Base-by-base conservation (phyloP, 2,329 filamentous ascomycete genomes). In the Fusarium sp. region DNA sequence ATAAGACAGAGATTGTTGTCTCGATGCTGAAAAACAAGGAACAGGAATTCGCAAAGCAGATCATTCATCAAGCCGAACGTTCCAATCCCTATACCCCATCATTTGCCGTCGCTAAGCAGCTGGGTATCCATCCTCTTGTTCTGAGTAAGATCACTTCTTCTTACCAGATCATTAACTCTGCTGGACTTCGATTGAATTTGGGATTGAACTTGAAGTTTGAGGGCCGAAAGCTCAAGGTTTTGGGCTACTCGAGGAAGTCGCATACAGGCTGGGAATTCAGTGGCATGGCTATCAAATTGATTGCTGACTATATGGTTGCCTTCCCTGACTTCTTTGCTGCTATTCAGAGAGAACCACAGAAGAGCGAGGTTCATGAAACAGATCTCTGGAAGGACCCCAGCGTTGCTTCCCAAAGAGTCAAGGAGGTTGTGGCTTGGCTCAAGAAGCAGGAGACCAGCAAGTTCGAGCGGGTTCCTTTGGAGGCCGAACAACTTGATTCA, bases 161-260 rank as follows among this genome's bases (percentile, higher is more conserved):
- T 0, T 98, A 97, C 80, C 92, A 91, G 58, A 92, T 99, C 61
- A 89, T 89, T 60, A 87, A 82, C 20, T 89, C 95, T 6, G 93
- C 93, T 61, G 94, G 92, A 25, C 84, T 94, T 62, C 92, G 93
- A 74, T 86, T 97, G 67, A 99, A 99, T 75, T 84, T 99, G 25
- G 96, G 96, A 1, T 85, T 99, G 66, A 99, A 99, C 76, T 86
- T 99, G 72, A 99, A 99, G 80, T 99, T 99, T 65, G 96, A 99
- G 78, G 93, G 90, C 4, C 95, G 93, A 82, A 97, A 98, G 81
- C 87, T 94, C 74, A 99, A 99, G 82, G 96, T 99, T 9, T 83
- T 99, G 32, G 96, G 96, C 1, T 99, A 98, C 80, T 97, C 95
- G 25, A 92, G 94, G 74, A 96, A 96, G 77, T 91, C 90, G 6